phyloP scores from a whole-genome alignment of 139 green algal genomes.

The Eudorina sp. region DNA sequence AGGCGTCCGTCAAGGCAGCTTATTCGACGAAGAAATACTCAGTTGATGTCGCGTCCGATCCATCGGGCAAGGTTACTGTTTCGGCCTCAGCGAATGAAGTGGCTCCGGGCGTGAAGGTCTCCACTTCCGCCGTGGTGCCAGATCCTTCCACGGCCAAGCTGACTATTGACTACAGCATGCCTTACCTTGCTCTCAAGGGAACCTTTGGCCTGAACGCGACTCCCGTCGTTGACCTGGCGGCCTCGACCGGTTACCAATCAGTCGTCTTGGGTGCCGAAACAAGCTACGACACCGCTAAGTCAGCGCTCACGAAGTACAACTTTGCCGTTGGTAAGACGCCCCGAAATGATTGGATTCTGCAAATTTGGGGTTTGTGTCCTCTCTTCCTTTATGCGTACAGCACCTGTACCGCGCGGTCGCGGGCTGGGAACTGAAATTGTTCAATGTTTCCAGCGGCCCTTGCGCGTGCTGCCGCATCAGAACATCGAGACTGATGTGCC shows the following conservation, averaged over 20 bases:
- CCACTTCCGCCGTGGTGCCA: constrained; percentile 27
- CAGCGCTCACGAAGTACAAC: constrained; percentile 65
- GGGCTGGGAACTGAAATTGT: too few species aligned
- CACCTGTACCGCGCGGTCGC: too few species aligned
- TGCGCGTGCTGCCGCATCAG: too few species aligned
- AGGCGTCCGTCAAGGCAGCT: constrained; percentile 50
- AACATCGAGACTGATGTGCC: too few species aligned
- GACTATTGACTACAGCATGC: constrained; percentile 59
- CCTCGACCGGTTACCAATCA: constrained; percentile 57
- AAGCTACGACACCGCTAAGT: constrained; percentile 60
- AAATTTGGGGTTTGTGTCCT: too few species aligned
- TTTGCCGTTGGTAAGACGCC: constrained; percentile 60
- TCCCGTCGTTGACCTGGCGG: constrained; percentile 62
- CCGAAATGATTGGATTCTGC: too few species aligned
- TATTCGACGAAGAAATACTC: constrained; percentile 57
- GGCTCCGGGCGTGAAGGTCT: constrained; percentile 56
- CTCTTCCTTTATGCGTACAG: too few species aligned
- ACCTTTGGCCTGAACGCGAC: constrained; percentile 59
- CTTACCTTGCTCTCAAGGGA: constrained; percentile 55
- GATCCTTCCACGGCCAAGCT: constrained; percentile 63
- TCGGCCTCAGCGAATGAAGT: constrained; percentile 14
- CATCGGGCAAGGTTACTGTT: constrained; percentile 17
- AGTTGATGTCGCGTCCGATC: constrained; percentile 30
- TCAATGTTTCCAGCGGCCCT: too few species aligned
- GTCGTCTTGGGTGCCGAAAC: constrained; percentile 55